Base-by-base conservation (phyloP, 2,329 filamentous ascomycete species). In the Davidsoniella eucalypti region DNA sequence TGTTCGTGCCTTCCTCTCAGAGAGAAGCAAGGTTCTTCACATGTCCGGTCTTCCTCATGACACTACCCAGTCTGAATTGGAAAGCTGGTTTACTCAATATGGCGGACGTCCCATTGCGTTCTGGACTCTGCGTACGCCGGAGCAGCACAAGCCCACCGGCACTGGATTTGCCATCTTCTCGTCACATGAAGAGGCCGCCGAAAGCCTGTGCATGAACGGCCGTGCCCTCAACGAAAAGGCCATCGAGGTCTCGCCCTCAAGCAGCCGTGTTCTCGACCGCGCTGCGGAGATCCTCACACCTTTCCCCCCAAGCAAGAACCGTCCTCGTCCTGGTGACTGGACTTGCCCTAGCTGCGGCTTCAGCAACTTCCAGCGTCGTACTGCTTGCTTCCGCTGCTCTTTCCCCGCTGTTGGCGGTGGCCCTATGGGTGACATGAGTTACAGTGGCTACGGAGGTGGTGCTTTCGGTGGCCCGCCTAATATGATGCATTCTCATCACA, bases 1-100 rank as follows among this genome's bases (percentile, higher is more conserved):
- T 66, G 92, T 98, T 42, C 80, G 92, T 58, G 92, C 92, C 49
- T 98, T 98, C 69, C 71, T 98, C 52, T 87, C 87, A 2, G 92
- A 98, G 69, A 80, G 92, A 54, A 95, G 88, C 72, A 98, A 98
- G 69, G 90, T 98, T 38, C 77, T 98, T 51, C 92, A 98, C 67
- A 90, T 98, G 81, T 94, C 88, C 60, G 92, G 92, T 45, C 75
- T 98, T 48, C 92, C 92, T 42, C 92, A 98, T 64, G 92, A 98
- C 60, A 98, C 92, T 36, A 98, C 92, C 1, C 92, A 98, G 68
- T 96, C 90, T 3, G 92, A 98, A 69, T 76, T 98, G 21, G 92
- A 98, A 70, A 95, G 88, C 68, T 98, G 92, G 92, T 98, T 96
- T 64, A 98, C 92, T 26, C 92, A 98, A 66, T 98, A 94, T 63